phyloP scores from a whole-genome alignment of 2,329 filamentous ascomycete genomes.

The Apiospora sp. region DNA sequence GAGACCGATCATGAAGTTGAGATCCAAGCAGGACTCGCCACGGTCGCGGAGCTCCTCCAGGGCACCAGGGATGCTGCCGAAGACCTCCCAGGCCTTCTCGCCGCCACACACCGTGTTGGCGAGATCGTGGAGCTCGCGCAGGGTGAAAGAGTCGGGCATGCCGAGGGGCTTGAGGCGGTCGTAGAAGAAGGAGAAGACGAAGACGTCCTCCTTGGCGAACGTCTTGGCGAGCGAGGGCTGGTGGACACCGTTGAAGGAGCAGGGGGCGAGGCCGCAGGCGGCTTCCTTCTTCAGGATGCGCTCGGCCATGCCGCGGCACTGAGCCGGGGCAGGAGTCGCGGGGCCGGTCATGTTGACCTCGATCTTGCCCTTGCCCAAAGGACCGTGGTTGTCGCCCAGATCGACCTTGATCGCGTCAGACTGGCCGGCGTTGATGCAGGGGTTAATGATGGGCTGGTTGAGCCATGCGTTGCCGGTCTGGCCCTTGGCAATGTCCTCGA shows the following conservation, averaged over 20 bases:
- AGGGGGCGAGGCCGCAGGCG: conserved; percentile 84
- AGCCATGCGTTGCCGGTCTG: conserved; percentile 59
- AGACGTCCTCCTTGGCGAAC: conserved; percentile 89
- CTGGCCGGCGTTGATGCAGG: conserved; percentile 82
- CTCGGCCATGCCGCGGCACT: conserved; percentile 91
- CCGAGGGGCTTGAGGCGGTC: conserved; percentile 93
- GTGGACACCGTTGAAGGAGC: conserved; percentile 97
- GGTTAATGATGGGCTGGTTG: conserved; percentile 46
- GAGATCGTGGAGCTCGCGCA: conserved; percentile 88
- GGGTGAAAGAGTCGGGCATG: conserved; percentile 97
- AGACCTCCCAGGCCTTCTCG: conserved; percentile 79
- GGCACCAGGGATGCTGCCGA: conserved; percentile 78
- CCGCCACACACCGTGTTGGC: conserved; percentile 86
- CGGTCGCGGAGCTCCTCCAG: conserved; percentile 81
- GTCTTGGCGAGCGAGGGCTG: conserved; percentile 93
- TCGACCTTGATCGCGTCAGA: conserved; percentile 76
- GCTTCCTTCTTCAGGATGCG: conserved; percentile 89
- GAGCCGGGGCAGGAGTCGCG: conserved; percentile 74
- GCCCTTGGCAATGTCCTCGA: conserved; percentile 73
- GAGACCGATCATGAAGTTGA: conserved; percentile 95
- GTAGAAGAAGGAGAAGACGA: conserved; percentile 98
- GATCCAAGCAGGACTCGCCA: conserved; percentile 91
- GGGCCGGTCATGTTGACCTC: conserved; percentile 91
- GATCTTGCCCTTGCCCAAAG: conserved; percentile 64
- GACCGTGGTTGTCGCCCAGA: conserved; percentile 68